Percentiles rank a stretch among this genome's conserved stretches.
These are phyloP conservation scores for Coemansia nantahalensis DNA, from an alignment of 192 early-diverging fungal species.

Conservation along the genomic window DNA sequence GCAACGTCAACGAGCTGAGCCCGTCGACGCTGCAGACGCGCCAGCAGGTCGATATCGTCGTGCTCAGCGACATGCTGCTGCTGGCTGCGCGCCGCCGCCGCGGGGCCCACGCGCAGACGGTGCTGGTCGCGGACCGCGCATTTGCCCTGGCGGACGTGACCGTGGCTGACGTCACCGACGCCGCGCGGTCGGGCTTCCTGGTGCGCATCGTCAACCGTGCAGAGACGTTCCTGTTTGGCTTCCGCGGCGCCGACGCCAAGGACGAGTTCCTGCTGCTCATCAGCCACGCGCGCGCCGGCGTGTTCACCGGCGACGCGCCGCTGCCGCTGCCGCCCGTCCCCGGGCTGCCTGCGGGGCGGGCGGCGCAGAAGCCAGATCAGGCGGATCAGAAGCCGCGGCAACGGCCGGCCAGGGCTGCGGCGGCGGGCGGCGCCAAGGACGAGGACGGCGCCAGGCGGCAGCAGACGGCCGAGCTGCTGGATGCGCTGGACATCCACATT, in stretches of 20 bases:
- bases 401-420: not conserved
- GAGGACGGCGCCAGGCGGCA: constrained; percentile 2
- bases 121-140: constrained; percentile 79
- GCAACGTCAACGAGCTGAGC: constrained; percentile 76
- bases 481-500: constrained; percentile 91
- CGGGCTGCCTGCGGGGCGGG: not conserved
- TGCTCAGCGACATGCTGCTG: constrained; percentile 84
- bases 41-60: constrained; percentile 74
- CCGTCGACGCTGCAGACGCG: constrained; percentile 68
- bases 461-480: constrained; percentile 67
- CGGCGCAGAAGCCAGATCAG: too few species aligned
- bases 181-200: constrained; percentile 68
- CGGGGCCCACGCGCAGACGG: constrained; percentile 60
- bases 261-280: constrained; percentile 51
- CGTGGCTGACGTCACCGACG: constrained; percentile 82
- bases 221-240: constrained; percentile 70
- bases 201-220: constrained; percentile 85
- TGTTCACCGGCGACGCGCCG: constrained; percentile 32
- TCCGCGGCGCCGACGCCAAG: constrained; percentile 37
- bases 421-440: constrained; percentile 12
- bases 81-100: constrained; percentile 78
- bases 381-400: too few species aligned
- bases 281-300: constrained; percentile 34
- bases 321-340: constrained; percentile 15
- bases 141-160: constrained; percentile 76